A percentile compares a stretch with the other conserved stretches of the same genome.
Evolutionary conservation across 1,284 basidiomycete genomes (phyloP).

Genomic region (Melampsora abietis-canadensis): DNA sequence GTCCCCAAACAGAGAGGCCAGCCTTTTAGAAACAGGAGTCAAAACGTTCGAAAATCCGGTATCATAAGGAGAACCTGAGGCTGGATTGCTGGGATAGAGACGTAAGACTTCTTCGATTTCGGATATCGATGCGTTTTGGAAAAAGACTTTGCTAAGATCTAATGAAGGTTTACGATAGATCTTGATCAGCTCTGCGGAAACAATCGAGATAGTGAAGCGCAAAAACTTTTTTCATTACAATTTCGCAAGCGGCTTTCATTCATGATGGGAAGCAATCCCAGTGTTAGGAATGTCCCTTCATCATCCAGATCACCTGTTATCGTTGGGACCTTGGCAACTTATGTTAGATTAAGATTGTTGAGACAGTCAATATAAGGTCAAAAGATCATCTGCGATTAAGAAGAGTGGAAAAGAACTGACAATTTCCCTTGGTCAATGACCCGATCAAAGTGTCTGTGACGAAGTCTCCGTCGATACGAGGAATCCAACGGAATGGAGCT

Average conservation of each 20-base stretch:
- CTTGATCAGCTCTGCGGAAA: no score
- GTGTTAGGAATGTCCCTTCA: slow-evolving; percentile 2
- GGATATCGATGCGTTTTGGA: background rate
- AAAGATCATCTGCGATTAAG: no score
- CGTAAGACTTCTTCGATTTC: background rate
- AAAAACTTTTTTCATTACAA: background rate
- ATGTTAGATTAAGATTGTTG: no score
- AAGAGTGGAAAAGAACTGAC: no score
- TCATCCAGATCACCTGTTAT: slow-evolving; percentile 9
- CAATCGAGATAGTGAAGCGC: no score
- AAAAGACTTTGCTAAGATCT: background rate
- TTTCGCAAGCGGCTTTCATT: background rate
- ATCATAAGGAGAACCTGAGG: background rate
- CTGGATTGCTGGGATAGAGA: slow-evolving; percentile 2
- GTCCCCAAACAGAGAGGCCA: slow-evolving; percentile 4
- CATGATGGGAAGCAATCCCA: background rate
- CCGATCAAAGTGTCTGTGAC: background rate
- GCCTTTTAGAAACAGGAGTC: slow-evolving; percentile 1
- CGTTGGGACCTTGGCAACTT: background rate
- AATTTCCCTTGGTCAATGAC: no score
- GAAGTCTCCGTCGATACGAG: background rate
- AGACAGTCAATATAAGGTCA: no score
- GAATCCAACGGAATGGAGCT: background rate
- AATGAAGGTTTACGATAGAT: background rate
- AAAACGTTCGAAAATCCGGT: slow-evolving; percentile 3